Evolutionary conservation across 768 basidiomycete species (phyloP).

Genomic region (Mycena haematopus): DNA sequence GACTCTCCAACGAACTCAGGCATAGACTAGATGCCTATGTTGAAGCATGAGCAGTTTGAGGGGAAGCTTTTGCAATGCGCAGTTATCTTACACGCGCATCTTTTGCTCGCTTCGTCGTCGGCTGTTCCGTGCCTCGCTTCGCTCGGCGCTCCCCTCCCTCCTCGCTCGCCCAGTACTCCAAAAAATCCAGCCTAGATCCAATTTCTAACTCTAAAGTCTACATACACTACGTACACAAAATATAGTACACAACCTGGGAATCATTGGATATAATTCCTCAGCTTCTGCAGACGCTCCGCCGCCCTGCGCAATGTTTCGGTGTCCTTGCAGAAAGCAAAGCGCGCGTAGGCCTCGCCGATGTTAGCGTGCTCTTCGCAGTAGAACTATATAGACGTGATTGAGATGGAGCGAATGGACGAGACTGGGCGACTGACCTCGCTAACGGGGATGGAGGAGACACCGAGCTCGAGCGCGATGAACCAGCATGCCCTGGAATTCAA

Average conservation of each 20-base stretch:
- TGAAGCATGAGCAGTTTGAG: too few species aligned
- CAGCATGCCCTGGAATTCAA: slow-evolving; percentile 73
- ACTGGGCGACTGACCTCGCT: slow-evolving; percentile 74
- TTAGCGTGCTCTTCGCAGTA: slow-evolving; percentile 86
- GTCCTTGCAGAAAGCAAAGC: slow-evolving; percentile 98
- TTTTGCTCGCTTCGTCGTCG: too few species aligned
- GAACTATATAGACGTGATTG: slow-evolving; percentile 59
- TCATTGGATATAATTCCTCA: slow-evolving; percentile 67
- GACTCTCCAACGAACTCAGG: too few species aligned
- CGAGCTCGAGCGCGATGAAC: slow-evolving; percentile 91
- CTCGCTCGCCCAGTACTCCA: too few species aligned
- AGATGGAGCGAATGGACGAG: slow-evolving; percentile 22
- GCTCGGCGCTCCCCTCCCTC: too few species aligned
- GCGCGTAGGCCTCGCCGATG: slow-evolving; percentile 86
- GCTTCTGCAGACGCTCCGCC: slow-evolving; percentile 77
- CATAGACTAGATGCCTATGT: too few species aligned
- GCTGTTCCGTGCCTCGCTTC: too few species aligned
- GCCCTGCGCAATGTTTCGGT: slow-evolving; percentile 81
- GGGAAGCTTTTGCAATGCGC: too few species aligned
- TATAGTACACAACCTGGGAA: slow-evolving; percentile 13
- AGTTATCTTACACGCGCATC: too few species aligned
- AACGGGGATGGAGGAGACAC: slow-evolving; percentile 92
- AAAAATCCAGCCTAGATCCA: background rate
- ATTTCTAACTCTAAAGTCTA: slow-evolving; percentile 4
- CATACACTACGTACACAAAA: slow-evolving; percentile 4